Conservation (phyloP, 2,329 filamentous ascomycete species). For the Cephalotrichum gorgonifer region DNA sequence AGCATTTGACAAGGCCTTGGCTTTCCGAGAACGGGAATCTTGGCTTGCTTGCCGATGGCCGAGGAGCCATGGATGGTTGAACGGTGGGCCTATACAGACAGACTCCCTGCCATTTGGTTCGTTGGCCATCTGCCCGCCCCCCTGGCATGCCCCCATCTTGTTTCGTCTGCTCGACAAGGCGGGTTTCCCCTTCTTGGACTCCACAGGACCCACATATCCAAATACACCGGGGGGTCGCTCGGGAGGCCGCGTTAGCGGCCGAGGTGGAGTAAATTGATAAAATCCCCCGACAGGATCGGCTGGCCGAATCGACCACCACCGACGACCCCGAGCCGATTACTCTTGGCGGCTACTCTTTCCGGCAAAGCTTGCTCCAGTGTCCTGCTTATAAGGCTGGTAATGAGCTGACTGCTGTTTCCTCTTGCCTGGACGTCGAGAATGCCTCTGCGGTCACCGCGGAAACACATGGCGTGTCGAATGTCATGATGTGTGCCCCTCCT, state of each 20-base stretch:
- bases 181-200: background rate
- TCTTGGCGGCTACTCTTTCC: too few species aligned
- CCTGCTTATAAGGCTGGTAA: too few species aligned
- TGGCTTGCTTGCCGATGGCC: background rate
- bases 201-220: background rate
- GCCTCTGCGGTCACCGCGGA: slow-evolving; percentile 11
- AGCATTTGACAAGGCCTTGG: background rate
- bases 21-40: background rate
- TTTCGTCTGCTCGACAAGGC: background rate
- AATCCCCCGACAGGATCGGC: background rate
- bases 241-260: background rate
- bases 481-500: slow-evolving; percentile 5
- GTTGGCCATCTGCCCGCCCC: background rate
- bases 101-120: background rate
- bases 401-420: too few species aligned
- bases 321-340: background rate
- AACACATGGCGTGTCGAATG: slow-evolving; percentile 23
- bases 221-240: background rate
- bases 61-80: background rate
- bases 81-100: background rate
- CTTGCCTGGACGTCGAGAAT: background rate
- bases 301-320: too few species aligned
- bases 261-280: background rate
- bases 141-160: too few species aligned
- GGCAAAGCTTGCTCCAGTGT: background rate